phyloP scores from a whole-genome alignment of 352 stramenopile species.

The Phytophthora chlamydospora region DNA sequence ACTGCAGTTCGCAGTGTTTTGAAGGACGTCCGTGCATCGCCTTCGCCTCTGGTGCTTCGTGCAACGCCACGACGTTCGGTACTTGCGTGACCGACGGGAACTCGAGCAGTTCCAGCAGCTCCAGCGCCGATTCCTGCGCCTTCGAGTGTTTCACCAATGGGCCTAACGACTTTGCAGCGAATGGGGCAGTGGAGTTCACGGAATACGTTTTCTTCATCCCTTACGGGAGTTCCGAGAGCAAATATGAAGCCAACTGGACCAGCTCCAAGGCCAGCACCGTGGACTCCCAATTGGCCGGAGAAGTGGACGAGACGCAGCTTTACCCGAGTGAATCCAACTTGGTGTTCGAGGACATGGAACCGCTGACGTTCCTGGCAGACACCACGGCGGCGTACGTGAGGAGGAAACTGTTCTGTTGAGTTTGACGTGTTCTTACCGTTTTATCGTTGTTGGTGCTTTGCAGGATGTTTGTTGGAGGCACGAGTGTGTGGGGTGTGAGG shows the following conservation, averaged over 20 bases:
- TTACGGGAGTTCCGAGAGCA: constrained; percentile 49
- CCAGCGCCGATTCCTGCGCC: constrained; percentile 32
- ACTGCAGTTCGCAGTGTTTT: constrained; percentile 58
- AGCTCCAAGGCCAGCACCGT: constrained; percentile 37
- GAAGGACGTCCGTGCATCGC: constrained; percentile 59
- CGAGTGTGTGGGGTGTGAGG: constrained; percentile 45
- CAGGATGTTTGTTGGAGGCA: constrained; percentile 55
- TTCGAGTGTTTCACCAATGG: constrained; percentile 68
- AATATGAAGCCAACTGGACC: constrained; percentile 54
- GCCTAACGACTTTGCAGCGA: constrained; percentile 44
- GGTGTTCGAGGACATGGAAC: constrained; percentile 40
- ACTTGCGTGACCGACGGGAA: constrained; percentile 21
- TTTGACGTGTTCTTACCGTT: too few relatives aligned
- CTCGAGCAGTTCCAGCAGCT: constrained; percentile 30
- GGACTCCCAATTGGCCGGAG: constrained; percentile 9
- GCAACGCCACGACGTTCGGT: constrained; percentile 28
- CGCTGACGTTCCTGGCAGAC: constrained; percentile 34
- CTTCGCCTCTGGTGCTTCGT: constrained; percentile 36
- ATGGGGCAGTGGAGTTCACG: constrained; percentile 53
- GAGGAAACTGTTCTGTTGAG: too few relatives aligned
- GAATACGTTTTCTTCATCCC: constrained; percentile 64
- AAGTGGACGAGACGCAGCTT: constrained; percentile 34
- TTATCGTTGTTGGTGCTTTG: too few relatives aligned
- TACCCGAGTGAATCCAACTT: constrained; percentile 46
- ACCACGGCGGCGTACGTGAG: constrained; percentile 45